Base-by-base conservation (phyloP, 768 basidiomycete genomes). In the Leccinum ochraceum region DNA sequence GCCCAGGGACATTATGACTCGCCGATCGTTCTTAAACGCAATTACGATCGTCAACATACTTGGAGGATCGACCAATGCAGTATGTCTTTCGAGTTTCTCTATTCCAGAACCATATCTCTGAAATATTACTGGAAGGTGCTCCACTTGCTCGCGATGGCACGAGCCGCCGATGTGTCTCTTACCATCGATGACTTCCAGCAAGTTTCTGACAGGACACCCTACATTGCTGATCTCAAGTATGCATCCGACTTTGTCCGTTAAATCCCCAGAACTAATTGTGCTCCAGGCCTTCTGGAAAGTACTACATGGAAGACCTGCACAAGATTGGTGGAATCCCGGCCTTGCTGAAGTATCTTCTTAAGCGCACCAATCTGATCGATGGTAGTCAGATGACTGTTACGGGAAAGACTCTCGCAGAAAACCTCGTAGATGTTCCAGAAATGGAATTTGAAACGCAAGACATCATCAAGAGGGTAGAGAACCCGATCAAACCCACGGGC, bases 291-390 rank as follows among this genome's bases (percentile, higher is more conserved):
- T 92, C 91, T 7, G 93, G 92, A 26, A 85, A 85, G 76, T 95
- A 92, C 73, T 86, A 88, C 68, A 94, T 95, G 92, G 89, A 94
- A 74, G 93, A 95, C 67, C 81, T 95, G 51, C 93, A 95, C 78
- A 85, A 81, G 63, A 85, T 89, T 60, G 93, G 94, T 30, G 93
- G 93, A 59, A 84, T 94, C 56, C 94, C 93, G 0, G 90, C 90
- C 1, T 81, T 94, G 55, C 74, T 94, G 60, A 94, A 94, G 75
- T 94, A 93, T 71, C 81, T 94, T 46, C 76, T 93, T 53, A 88
- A 89, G 65, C 78, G 90, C 70, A 89, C 89, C 11, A 79, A 88
- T 70, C 77, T 94, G 60, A 88, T 94, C 63, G 89, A 94, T 70
- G 91, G 92, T 42, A 83, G 79, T 61, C 89, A 90, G 67, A 76